phyloP scores from a whole-genome alignment of 331 rosid genomes.

The Phaseolus coccineus region DNA sequence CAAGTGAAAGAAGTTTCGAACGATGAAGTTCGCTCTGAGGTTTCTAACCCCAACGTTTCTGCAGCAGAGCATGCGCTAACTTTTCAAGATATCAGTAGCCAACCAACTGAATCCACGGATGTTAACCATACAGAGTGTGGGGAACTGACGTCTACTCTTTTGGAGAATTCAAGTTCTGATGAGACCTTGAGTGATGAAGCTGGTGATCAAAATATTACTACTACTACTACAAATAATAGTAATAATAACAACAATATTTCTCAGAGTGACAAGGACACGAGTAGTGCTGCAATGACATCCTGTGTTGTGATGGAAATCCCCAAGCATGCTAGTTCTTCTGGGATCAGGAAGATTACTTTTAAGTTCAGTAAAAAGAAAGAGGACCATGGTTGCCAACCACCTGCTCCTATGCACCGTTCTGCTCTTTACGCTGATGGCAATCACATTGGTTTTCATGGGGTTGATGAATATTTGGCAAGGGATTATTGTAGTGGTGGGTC shows the following conservation, averaged over 20 bases:
- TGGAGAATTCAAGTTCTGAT: constrained; percentile 71
- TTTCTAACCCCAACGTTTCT: constrained; percentile 72
- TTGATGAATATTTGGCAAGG: constrained; percentile 47
- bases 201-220: constrained; percentile 36
- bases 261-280: constrained; percentile 47
- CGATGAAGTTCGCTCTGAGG: constrained; percentile 90
- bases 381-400: constrained; percentile 49
- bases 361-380: constrained; percentile 89
- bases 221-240: neutral
- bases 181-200: constrained; percentile 66
- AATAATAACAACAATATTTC: constrained; percentile 42
- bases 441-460: constrained; percentile 45
- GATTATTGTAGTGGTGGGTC: constrained; percentile 49
- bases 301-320: constrained; percentile 86
- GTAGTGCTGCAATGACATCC: constrained; percentile 58
- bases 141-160: constrained; percentile 74
- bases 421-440: constrained; percentile 31
- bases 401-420: constrained; percentile 18
- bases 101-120: constrained; percentile 55
- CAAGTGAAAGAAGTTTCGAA: constrained; percentile 79
- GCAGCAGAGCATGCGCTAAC: constrained; percentile 62
- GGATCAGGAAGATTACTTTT: constrained; percentile 86
- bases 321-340: constrained; percentile 72
- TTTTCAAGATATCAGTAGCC: constrained; percentile 87
- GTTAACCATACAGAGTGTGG: constrained; percentile 70